phyloP scores from a whole-genome alignment of 495 filamentous ascomycete genomes.

The Beverwykella pulmonaria region DNA sequence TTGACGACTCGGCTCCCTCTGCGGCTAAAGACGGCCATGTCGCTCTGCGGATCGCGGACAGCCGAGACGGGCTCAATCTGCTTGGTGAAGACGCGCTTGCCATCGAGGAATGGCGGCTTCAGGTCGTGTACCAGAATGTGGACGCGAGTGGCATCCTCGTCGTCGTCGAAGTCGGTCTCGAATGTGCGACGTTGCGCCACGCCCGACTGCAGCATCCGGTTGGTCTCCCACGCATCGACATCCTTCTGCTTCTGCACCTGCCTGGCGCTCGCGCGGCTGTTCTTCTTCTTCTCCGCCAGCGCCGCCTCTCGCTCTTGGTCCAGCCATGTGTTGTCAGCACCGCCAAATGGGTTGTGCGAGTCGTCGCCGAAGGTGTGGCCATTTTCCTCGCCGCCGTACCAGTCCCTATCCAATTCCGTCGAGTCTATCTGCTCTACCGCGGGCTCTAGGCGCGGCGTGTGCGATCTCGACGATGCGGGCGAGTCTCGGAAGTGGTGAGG shows the following conservation, averaged over 20 bases:
- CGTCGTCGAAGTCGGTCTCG: constrained; percentile 80
- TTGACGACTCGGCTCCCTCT: constrained; percentile 94
- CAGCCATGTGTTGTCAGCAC: constrained; percentile 65
- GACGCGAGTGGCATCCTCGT: constrained; percentile 86
- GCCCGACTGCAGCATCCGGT: constrained; percentile 95
- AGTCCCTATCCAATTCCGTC: constrained; percentile 81
- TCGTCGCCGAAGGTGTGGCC: constrained; percentile 80
- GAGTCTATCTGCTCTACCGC: constrained; percentile 57
- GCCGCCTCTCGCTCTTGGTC: constrained; percentile 73
- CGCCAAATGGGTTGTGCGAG: constrained; percentile 68
- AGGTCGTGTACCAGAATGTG: constrained; percentile 94
- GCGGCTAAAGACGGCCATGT: constrained; percentile 97
- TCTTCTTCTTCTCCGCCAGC: constrained; percentile 72
- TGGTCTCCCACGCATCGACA: constrained; percentile 96
- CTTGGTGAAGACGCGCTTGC: constrained; percentile 93
- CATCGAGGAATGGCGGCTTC: constrained; percentile 93
- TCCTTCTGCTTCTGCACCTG: constrained; percentile 87
- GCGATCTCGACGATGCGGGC: constrained; percentile 35
- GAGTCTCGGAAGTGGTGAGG: constrained; percentile 34
- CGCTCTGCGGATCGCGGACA: constrained; percentile 90
- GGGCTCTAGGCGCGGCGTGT: constrained; percentile 38
- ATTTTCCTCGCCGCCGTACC: constrained; percentile 80
- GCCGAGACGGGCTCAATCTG: constrained; percentile 95
- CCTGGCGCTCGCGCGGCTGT: constrained; percentile 68
- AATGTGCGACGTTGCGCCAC: constrained; percentile 88